Evolutionary conservation across 2,329 filamentous ascomycete species (phyloP).

Genomic region (Neonectria coccinea): DNA sequence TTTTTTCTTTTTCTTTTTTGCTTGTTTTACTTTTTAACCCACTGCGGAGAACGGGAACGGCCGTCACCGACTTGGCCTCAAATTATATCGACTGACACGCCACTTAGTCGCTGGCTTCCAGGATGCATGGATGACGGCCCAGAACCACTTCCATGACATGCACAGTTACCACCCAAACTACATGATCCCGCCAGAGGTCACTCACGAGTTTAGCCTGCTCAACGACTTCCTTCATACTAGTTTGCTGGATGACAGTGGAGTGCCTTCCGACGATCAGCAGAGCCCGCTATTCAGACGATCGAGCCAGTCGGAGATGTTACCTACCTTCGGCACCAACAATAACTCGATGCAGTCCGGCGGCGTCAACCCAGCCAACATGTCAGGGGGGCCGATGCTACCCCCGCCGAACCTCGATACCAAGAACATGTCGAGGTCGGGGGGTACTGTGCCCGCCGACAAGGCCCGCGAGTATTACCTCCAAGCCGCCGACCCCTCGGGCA

Average conservation of each 20-base stretch:
- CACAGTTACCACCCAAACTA: slow-evolving; percentile 93
- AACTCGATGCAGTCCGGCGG: slow-evolving; percentile 42
- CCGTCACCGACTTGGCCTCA: slow-evolving; percentile 36
- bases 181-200: slow-evolving; percentile 93
- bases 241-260: slow-evolving; percentile 83
- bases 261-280: slow-evolving; percentile 75
- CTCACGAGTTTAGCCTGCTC: slow-evolving; percentile 95
- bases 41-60: slow-evolving; percentile 42
- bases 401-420: slow-evolving; percentile 60
- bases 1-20: slow-evolving; percentile 32
- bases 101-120: slow-evolving; percentile 79
- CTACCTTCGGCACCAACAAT: slow-evolving; percentile 60
- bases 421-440: slow-evolving; percentile 70
- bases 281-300: slow-evolving; percentile 56
- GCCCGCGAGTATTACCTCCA: slow-evolving; percentile 96
- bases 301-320: slow-evolving; percentile 60
- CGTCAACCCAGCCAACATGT: slow-evolving; percentile 40
- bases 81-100: slow-evolving; percentile 45
- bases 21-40: slow-evolving; percentile 42
- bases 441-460: slow-evolving; percentile 74
- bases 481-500: slow-evolving; percentile 91
- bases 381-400: slow-evolving; percentile 59
- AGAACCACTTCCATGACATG: slow-evolving; percentile 87
- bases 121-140: slow-evolving; percentile 82
- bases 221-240: slow-evolving; percentile 97